A percentile compares a stretch with the other conserved stretches of the same genome.
These are phyloP conservation scores for Ampelocalamus luodianensis DNA, from an alignment of 176 grass and related monocot species.

Conservation along the genomic window DNA sequence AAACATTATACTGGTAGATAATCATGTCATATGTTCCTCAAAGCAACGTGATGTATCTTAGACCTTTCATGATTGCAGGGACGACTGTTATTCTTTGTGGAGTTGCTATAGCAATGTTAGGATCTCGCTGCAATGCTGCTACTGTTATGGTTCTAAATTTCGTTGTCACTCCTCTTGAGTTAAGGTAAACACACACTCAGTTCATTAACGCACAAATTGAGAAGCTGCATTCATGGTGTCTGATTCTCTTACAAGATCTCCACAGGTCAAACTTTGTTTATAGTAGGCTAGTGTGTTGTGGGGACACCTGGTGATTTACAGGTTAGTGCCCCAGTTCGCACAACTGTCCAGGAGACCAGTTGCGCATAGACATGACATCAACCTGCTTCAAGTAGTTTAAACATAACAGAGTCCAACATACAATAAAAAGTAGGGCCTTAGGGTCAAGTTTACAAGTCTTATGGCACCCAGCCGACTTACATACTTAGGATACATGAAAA, in stretches of 20 bases:
- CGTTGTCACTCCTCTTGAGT: constrained; percentile 82
- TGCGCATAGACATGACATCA: too few relatives aligned
- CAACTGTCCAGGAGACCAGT: too few relatives aligned
- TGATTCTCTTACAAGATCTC: background rate
- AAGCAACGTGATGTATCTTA: constrained; percentile 33
- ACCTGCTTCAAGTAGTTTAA: too few relatives aligned
- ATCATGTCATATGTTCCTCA: background rate
- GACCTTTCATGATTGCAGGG: constrained; percentile 53
- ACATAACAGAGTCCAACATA: too few relatives aligned
- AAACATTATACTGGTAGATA: background rate
- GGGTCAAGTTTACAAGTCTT: too few relatives aligned
- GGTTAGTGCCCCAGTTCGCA: too few relatives aligned
- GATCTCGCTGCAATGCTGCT: constrained; percentile 74
- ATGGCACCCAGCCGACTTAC: too few relatives aligned
- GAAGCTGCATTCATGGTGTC: background rate
- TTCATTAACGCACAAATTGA: background rate
- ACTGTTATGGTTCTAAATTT: constrained; percentile 87
- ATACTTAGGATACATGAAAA: too few relatives aligned
- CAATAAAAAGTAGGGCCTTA: too few relatives aligned
- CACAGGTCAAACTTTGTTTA: background rate
- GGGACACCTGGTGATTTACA: too few relatives aligned
- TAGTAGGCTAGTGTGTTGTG: background rate
- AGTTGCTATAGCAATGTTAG: constrained; percentile 68
- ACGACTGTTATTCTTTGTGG: constrained; percentile 91
- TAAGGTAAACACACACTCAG: constrained; percentile 57